Evolutionary conservation across 306 rosid species (phyloP), one percentile per base, ranked within the genome.

Genomic region (Ormosia emarginata): DNA sequence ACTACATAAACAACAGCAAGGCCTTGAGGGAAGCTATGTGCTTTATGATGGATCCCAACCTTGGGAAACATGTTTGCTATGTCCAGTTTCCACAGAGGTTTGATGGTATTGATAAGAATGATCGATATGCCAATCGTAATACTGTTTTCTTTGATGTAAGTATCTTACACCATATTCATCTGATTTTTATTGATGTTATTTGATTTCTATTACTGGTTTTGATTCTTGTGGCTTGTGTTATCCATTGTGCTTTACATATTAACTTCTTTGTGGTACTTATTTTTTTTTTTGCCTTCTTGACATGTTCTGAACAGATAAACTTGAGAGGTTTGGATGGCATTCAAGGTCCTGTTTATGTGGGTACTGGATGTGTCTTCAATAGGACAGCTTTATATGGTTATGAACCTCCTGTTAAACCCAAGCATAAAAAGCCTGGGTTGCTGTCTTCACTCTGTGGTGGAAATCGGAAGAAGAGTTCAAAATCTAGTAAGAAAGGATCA

Each of bases 61-160:
- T 95, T 14, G 99, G 99, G 65, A 95, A 93, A 78, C 82, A 89
- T 56, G 96, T 93, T 59, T 95, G 99, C 55, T 95, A 93, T 78
- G 99, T 95, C 77, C 99, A 95, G 87, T 95, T 95, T 81, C 99
- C 99, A 0, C 99, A 95, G 92, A 91, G 99, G 67, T 95, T 95
- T 83, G 99, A 95, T 76, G 99, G 98, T 47, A 95, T 95, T 82
- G 99, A 95, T 81, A 93, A 66, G 81, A 93, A 89, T 5, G 99
- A 95, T 82, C 90, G 99, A 87, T 95, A 95, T 79, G 99, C 99
- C 83, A 95, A 95, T 68, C 93, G 99, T 13, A 93, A 95, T 62
- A 95, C 98, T 33, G 99, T 95, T 49, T 95, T 95, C 94, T 95
- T 95, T 41, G 99, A 95, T 66, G 99, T 95, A 87, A 91, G 97